Evolutionary conservation across 805 yeast species (phyloP).

Genomic region (Dipodascus albidus): DNA sequence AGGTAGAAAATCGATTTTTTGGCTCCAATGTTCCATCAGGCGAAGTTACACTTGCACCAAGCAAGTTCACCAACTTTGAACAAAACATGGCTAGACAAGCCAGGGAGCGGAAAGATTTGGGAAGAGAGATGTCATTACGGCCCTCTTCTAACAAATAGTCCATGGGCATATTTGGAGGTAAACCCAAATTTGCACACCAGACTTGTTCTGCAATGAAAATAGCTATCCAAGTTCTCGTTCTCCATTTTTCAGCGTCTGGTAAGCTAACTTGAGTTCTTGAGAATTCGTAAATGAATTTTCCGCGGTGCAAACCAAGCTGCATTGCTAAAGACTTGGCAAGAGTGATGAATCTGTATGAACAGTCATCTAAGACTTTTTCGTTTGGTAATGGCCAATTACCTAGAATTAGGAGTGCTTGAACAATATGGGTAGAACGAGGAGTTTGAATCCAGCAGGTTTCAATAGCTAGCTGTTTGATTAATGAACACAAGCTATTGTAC

Average conservation of each 20-base stretch:
- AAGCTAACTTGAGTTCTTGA: conserved; percentile 79
- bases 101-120: conserved; percentile 59
- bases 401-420: conserved; percentile 77
- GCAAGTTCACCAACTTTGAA: conserved; percentile 67
- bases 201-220: conserved; percentile 81
- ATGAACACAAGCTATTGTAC: conserved; percentile 61
- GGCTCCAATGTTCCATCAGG: conserved; percentile 88
- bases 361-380: conserved; percentile 83
- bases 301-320: conserved; percentile 84
- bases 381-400: conserved; percentile 91
- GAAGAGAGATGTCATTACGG: conserved; percentile 49
- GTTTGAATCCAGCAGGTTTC: conserved; percentile 91
- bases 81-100: conserved; percentile 72
- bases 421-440: conserved; percentile 87
- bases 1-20: conserved; percentile 65
- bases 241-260: conserved; percentile 88
- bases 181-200: conserved; percentile 78
- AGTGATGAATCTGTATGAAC: conserved; percentile 80
- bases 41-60: conserved; percentile 77
- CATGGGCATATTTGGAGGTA: conserved; percentile 77
- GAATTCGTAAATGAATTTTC: conserved; percentile 82
- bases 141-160: conserved; percentile 78
- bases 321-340: conserved; percentile 74
- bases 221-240: conserved; percentile 87
- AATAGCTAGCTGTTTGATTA: conserved; percentile 77